Base-by-base conservation (phyloP, 169 alveolate genomes). In the Plasmodium blacklocki region DNA sequence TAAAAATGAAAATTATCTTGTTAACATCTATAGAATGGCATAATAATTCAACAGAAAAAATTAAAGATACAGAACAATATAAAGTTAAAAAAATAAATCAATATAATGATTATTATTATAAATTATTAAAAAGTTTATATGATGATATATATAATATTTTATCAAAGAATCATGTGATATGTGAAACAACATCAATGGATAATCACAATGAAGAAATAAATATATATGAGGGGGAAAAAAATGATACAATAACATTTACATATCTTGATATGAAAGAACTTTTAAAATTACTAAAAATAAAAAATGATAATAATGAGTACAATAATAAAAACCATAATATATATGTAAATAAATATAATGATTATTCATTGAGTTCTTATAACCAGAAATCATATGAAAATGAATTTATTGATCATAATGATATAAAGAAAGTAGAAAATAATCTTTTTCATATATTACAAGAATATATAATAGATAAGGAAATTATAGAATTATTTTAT, bases 1-100 rank as follows among this genome's bases (percentile, higher is more conserved):
- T 86, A 14, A 86, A 86, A 86, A 86, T 86, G 92, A 86, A 86
- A 72, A 87, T 86, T n/a, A 70, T 86, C 21, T 64, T 86, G 14
- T 54, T 86, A 19, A 60, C 92, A 32, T 71, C 92, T 19, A 3
- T 86, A 18, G 88, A 86, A 19, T 71, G 87, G 56, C 45, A 29
- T 58, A 19, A 39, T 39, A 39, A 39, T 39, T 5, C 9, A 39
- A 39, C 11, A 39, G 7, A 39, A 39, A 39, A 4, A 39, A 39
- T 39, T 39, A 39, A 59, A n/a, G 14, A 26, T 8, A 9, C 12
- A 43, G 39, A 12, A 4, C 43, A 67, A 72, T 18, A 62, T 6
- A 72, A 18, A 15, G 3, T 2, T 4, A 49, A 21, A 26, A n/a
- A 63, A 19, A 59, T 19, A 63, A 18, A 11, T 60, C 47, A 39